A percentile compares a stretch with the other conserved stretches of the same genome.
Evolutionary conservation across 495 filamentous ascomycete genomes (phyloP).

Genomic region (Acidomyces sp.): DNA sequence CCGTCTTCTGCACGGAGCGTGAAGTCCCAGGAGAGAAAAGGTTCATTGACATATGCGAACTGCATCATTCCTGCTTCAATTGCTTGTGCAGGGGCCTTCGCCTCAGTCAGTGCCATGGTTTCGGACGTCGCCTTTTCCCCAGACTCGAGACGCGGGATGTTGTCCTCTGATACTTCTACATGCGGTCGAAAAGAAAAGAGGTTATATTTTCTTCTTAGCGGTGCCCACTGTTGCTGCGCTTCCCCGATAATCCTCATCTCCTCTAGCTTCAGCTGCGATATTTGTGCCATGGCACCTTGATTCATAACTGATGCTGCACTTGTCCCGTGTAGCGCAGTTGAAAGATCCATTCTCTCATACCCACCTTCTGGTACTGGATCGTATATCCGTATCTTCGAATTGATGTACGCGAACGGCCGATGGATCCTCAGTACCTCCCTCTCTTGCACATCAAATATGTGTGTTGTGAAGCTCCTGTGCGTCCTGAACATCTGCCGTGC

Average conservation of each 20-base stretch:
- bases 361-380: constrained; percentile 30
- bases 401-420: constrained; percentile 57
- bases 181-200: constrained; percentile 42
- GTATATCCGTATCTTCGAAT: constrained; percentile 49
- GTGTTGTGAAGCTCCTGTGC: constrained; percentile 54
- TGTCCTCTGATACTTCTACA: constrained; percentile 18
- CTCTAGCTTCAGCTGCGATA: constrained; percentile 39
- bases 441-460: constrained; percentile 54
- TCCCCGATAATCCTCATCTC: constrained; percentile 56
- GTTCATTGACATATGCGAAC: constrained; percentile 45
- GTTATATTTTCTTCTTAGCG: constrained; percentile 53
- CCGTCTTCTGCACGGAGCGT: constrained; percentile 22
- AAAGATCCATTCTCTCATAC: constrained; percentile 23
- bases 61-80: constrained; percentile 40
- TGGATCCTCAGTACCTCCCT: constrained; percentile 56
- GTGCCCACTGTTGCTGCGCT: constrained; percentile 56
- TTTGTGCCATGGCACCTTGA: constrained; percentile 31
- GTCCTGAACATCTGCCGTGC: constrained; percentile 52
- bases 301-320: constrained; percentile 32
- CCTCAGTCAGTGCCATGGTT: constrained; percentile 32
- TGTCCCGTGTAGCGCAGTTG: constrained; percentile 34
- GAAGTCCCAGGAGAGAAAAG: constrained; percentile 35
- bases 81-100: constrained; percentile 15
- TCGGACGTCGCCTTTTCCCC: constrained; percentile 38
- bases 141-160: constrained; percentile 29